These are phyloP conservation scores for Colletotrichum costaricense DNA, from an alignment of 2,329 filamentous ascomycete species.

Conservation along the genomic window DNA sequence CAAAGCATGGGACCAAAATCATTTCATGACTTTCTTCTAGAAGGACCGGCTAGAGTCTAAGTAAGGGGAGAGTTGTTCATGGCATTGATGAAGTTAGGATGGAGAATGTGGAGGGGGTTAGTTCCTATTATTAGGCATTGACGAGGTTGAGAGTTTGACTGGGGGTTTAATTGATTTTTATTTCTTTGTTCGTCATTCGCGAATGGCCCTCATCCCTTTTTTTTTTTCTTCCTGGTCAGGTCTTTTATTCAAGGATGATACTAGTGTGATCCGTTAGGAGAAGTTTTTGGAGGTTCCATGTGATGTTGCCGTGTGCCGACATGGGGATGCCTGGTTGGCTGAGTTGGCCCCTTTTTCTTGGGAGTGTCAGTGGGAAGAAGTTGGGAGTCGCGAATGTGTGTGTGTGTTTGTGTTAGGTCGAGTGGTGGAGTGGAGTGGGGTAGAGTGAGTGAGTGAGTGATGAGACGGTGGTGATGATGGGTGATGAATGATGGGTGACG, in stretches of 20 bases:
- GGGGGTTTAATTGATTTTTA: background rate
- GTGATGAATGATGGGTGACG: too few relatives aligned
- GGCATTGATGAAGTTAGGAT: background rate
- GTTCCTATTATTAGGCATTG: background rate
- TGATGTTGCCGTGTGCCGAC: conserved; percentile 12
- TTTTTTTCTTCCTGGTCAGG: background rate
- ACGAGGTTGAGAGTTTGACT: background rate
- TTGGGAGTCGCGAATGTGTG: too few relatives aligned
- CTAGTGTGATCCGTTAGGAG: background rate
- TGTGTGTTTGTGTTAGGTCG: too few relatives aligned
- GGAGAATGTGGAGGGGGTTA: background rate
- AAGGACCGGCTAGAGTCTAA: background rate
- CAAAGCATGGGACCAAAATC: background rate
- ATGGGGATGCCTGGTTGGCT: conserved; percentile 21
- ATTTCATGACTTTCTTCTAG: background rate
- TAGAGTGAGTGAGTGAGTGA: too few relatives aligned
- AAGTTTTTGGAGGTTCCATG: background rate
- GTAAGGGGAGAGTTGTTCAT: background rate
- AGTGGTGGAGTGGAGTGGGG: too few relatives aligned
- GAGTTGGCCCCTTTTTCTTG: background rate
- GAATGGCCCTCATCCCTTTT: background rate
- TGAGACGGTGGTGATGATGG: too few relatives aligned
- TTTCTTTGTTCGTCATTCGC: too few relatives aligned
- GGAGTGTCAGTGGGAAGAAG: background rate
- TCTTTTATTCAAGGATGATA: background rate